A percentile compares a stretch with the other conserved stretches of the same genome.
Conservation (phyloP, 208 protist species). For the Polymyxa betae region DNA sequence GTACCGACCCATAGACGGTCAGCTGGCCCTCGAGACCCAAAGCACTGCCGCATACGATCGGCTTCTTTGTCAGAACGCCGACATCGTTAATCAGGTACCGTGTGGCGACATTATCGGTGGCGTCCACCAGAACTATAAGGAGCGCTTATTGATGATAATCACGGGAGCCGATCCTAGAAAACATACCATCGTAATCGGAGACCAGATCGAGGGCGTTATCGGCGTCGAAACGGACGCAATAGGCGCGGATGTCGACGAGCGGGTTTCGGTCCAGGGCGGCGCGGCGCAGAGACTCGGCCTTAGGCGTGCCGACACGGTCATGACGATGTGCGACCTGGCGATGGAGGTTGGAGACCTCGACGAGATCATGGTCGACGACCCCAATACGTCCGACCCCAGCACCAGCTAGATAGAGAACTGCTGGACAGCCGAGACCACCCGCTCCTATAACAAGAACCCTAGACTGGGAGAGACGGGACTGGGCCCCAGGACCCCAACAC, state of each 20-base stretch:
- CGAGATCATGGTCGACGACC: neutral
- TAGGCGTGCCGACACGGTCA: neutral
- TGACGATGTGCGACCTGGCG: neutral
- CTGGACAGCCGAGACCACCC: neutral
- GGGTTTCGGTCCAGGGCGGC: neutral
- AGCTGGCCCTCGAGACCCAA: neutral
- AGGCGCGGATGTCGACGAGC: neutral
- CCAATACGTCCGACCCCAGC: neutral
- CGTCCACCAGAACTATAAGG: neutral
- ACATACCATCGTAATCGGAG: neutral
- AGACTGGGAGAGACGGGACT: neutral
- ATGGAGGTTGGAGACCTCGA: neutral
- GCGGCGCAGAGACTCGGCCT: neutral
- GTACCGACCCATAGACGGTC: neutral
- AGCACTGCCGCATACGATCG: neutral
- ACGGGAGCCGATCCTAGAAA: neutral
- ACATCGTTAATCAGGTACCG: slow-evolving; percentile 18
- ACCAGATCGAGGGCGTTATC: neutral
- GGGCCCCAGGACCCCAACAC: neutral
- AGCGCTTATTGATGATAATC: too few species aligned
- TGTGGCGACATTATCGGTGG: neutral
- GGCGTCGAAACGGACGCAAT: neutral
- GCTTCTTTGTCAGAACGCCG: neutral
- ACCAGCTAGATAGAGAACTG: neutral
- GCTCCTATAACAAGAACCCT: neutral